Evolutionary conservation across 306 rosid species (phyloP).

Genomic region (Quercus berberidifolia): DNA sequence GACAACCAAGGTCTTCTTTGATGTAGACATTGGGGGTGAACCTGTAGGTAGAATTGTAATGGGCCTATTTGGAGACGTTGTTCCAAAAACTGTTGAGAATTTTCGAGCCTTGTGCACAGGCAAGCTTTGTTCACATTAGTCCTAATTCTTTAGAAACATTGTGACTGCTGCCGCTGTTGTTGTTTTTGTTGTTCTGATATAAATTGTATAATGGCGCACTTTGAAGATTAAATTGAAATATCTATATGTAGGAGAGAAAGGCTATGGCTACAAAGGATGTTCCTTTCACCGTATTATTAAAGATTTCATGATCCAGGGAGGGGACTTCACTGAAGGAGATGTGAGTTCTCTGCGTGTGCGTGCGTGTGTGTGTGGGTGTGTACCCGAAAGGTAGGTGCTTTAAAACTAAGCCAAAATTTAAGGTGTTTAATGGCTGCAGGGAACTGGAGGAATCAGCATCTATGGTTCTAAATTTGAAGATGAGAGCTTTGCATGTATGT

Average conservation of each 20-base stretch:
- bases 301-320: conserved; percentile 97
- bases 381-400: not conserved
- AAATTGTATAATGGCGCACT: not conserved
- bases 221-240: conserved; percentile 13
- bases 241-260: conserved; percentile 77
- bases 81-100: conserved; percentile 78
- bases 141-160: not conserved
- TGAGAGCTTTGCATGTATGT: conserved; percentile 77
- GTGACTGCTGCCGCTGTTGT: not conserved
- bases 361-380: not conserved
- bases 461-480: conserved; percentile 77
- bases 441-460: conserved; percentile 90
- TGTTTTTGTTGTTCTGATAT: conserved; percentile 17
- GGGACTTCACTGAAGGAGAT: conserved; percentile 89
- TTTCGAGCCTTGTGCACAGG: conserved; percentile 94
- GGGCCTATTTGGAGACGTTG: conserved; percentile 76
- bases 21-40: conserved; percentile 75
- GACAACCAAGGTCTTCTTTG: conserved; percentile 75
- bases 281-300: conserved; percentile 90
- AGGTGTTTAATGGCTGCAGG: conserved; percentile 52
- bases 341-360: conserved; percentile 30
- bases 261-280: conserved; percentile 88
- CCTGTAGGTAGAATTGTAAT: conserved; percentile 57
- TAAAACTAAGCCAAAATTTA: conserved; percentile 9
- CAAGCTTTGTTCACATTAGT: conserved; percentile 12